Conservation (phyloP, 768 basidiomycete species). For the Imleria badia region DNA sequence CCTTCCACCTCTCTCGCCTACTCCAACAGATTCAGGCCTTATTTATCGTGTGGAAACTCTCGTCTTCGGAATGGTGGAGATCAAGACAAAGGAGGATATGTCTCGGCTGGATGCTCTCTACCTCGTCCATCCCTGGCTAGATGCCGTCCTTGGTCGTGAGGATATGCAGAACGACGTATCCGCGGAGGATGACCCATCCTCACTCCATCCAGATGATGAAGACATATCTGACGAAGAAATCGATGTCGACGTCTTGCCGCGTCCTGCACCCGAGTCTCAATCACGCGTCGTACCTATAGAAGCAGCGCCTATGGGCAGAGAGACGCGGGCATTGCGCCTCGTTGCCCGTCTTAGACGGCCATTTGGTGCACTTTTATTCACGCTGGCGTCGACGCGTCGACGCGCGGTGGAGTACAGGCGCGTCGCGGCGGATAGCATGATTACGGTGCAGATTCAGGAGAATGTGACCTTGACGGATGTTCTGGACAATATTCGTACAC, state of each 20-base stretch:
- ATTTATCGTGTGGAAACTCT: neutral
- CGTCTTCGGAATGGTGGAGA: neutral
- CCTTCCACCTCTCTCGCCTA: neutral
- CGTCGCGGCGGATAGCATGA: too few species aligned
- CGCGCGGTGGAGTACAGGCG: neutral
- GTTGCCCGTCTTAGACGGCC: neutral
- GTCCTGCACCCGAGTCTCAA: neutral
- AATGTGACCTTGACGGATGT: too few species aligned
- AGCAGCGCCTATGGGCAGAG: neutral
- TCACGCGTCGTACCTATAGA: too few species aligned
- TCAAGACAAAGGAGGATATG: neutral
- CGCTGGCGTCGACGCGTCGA: neutral
- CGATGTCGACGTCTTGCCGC: neutral
- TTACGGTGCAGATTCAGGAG: too few species aligned
- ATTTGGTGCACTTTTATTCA: neutral
- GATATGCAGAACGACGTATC: neutral
- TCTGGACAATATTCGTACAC: too few species aligned
- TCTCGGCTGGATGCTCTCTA: neutral
- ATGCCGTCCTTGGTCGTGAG: neutral
- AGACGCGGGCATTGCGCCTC: neutral
- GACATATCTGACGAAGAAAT: neutral
- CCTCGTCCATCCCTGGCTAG: conserved; percentile 1
- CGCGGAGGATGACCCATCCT: neutral
- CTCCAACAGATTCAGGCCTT: neutral
- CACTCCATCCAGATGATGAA: neutral